These are phyloP conservation scores for Aspergillus vadensis DNA, from an alignment of 2,329 filamentous ascomycete genomes.

Conservation along the genomic window DNA sequence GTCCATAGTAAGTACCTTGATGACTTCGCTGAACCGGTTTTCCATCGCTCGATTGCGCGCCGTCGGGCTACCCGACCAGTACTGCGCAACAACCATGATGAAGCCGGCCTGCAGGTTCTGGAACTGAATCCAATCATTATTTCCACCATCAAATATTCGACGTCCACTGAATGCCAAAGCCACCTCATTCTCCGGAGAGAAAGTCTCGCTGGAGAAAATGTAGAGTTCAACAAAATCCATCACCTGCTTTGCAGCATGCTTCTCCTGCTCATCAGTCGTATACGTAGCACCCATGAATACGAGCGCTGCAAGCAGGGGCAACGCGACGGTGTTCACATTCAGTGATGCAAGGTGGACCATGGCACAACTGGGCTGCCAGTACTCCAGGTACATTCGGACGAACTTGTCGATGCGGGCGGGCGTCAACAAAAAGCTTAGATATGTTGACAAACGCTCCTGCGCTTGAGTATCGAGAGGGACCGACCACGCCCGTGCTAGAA, in stretches of 20 bases:
- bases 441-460: conserved; percentile 43
- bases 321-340: conserved; percentile 38
- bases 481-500: conserved; percentile 42
- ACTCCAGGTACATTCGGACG: conserved; percentile 46
- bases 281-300: conserved; percentile 51
- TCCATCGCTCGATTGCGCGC: conserved; percentile 47
- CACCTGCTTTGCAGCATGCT: conserved; percentile 40
- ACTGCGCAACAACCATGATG: conserved; percentile 45
- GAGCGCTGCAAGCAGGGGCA: conserved; percentile 44
- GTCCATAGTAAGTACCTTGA: conserved; percentile 36
- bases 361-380: conserved; percentile 49
- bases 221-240: conserved; percentile 49
- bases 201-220: conserved; percentile 47
- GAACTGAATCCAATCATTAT: conserved; percentile 39
- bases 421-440: conserved; percentile 44
- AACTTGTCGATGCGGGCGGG: conserved; percentile 46
- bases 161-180: conserved; percentile 33
- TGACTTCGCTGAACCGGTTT: conserved; percentile 45
- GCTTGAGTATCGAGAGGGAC: conserved; percentile 41
- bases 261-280: conserved; percentile 43
- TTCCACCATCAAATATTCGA: conserved; percentile 24
- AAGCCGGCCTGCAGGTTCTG: conserved; percentile 48
- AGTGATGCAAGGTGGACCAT: conserved; percentile 49
- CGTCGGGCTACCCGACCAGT: conserved; percentile 45
- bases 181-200: conserved; percentile 45